A percentile compares a stretch with the other conserved stretches of the same genome.
Conservation (phyloP, 352 stramenopile genomes). For the Phytophthora melonis region DNA sequence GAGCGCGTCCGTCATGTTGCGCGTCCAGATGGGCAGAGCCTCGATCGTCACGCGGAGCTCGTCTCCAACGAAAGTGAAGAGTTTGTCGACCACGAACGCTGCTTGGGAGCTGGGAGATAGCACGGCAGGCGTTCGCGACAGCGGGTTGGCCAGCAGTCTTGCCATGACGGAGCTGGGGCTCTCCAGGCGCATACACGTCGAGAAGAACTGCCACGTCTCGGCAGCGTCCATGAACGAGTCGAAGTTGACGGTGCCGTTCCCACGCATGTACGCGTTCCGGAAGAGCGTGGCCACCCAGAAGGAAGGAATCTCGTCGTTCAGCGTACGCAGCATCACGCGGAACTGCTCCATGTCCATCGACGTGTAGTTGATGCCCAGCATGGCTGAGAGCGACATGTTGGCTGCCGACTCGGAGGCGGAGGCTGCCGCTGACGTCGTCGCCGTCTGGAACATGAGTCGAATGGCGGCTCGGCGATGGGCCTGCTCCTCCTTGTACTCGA, state of each 20-base stretch:
- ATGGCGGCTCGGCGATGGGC: constrained; percentile 90
- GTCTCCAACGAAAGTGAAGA: constrained; percentile 59
- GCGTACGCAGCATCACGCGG: constrained; percentile 82
- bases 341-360: constrained; percentile 94
- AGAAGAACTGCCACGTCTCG: constrained; percentile 90
- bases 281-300: constrained; percentile 74
- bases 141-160: constrained; percentile 32
- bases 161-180: constrained; percentile 61
- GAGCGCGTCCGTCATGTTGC: constrained; percentile 61
- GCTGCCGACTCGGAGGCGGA: constrained; percentile 21
- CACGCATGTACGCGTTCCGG: constrained; percentile 65
- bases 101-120: constrained; percentile 61
- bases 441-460: constrained; percentile 94
- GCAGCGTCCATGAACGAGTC: constrained; percentile 90
- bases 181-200: constrained; percentile 82
- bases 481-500: constrained; percentile 94
- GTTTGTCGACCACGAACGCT: constrained; percentile 60
- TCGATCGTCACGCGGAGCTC: constrained; percentile 50
- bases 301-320: constrained; percentile 81
- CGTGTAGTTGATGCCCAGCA: constrained; percentile 38
- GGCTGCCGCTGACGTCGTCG: constrained; percentile 47
- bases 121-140: constrained; percentile 36
- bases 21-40: constrained; percentile 60
- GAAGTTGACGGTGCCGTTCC: constrained; percentile 86
- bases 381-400: constrained; percentile 32